Conservation (phyloP, 1,284 basidiomycete species). For the Ceratobasidium sp. region DNA sequence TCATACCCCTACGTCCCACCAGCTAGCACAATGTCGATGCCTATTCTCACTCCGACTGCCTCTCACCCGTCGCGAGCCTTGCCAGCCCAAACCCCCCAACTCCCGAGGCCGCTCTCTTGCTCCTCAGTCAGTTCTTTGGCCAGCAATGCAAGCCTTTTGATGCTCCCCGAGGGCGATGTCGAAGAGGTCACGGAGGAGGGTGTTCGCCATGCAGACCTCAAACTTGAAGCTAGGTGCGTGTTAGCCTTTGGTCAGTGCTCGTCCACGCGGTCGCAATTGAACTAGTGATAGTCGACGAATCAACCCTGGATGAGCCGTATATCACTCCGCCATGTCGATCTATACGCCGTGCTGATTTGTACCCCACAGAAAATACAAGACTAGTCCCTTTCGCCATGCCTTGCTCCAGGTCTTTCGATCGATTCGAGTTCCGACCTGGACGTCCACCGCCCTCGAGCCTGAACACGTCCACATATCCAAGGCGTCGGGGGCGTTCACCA, state of each 20-base stretch:
- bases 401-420: slow-evolving; percentile 66
- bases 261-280: slow-evolving; percentile 45
- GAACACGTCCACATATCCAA: slow-evolving; percentile 73
- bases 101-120: slow-evolving; percentile 39
- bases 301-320: slow-evolving; percentile 23
- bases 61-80: slow-evolving; percentile 40
- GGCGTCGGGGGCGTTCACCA: slow-evolving; percentile 92
- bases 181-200: slow-evolving; percentile 68
- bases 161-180: slow-evolving; percentile 43
- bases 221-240: slow-evolving; percentile 78
- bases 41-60: slow-evolving; percentile 30
- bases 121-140: slow-evolving; percentile 33
- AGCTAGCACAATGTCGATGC: slow-evolving; percentile 10
- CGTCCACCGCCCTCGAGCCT: slow-evolving; percentile 52
- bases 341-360: slow-evolving; percentile 14
- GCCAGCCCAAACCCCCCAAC: slow-evolving; percentile 38
- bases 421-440: slow-evolving; percentile 70
- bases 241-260: slow-evolving; percentile 45
- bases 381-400: slow-evolving; percentile 66
- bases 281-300: neutral
- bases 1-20: neutral
- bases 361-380: slow-evolving; percentile 71
- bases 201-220: slow-evolving; percentile 68
- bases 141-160: slow-evolving; percentile 20
- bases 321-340: slow-evolving; percentile 12